Evolutionary conservation across 768 basidiomycete species (phyloP).

Genomic region (Naematelia encephala): DNA sequence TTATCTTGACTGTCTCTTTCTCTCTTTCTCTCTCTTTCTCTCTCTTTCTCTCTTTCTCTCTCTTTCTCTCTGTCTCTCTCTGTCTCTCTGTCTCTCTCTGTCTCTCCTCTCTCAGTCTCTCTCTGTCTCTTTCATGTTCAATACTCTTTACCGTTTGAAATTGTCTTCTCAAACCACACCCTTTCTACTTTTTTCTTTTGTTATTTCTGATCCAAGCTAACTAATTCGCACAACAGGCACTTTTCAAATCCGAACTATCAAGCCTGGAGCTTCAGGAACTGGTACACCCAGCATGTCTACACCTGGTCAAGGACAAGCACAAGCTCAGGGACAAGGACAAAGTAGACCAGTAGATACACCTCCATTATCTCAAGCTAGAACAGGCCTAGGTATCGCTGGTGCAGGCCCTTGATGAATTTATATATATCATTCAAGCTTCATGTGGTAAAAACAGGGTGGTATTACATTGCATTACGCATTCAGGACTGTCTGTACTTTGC

Average conservation of each 20-base stretch:
- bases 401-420: neutral
- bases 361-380: conserved; percentile 4
- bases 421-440: too few species aligned
- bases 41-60: too few species aligned
- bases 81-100: neutral
- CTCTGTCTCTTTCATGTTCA: neutral
- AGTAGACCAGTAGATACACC: neutral
- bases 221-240: too few species aligned
- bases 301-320: neutral
- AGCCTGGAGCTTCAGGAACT: conserved; percentile 15
- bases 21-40: too few species aligned
- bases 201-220: too few species aligned
- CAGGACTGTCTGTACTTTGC: neutral
- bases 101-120: neutral
- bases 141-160: neutral
- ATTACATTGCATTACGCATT: neutral
- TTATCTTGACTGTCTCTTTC: too few species aligned
- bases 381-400: conserved; percentile 13
- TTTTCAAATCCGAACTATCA: conserved; percentile 45
- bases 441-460: neutral
- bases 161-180: neutral
- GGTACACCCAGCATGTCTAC: conserved; percentile 13
- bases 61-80: too few species aligned
- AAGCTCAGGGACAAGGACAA: neutral
- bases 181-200: too few species aligned